Conservation (phyloP, 371 early-diverging fungal species). For the Dichotomocladium elegans region DNA sequence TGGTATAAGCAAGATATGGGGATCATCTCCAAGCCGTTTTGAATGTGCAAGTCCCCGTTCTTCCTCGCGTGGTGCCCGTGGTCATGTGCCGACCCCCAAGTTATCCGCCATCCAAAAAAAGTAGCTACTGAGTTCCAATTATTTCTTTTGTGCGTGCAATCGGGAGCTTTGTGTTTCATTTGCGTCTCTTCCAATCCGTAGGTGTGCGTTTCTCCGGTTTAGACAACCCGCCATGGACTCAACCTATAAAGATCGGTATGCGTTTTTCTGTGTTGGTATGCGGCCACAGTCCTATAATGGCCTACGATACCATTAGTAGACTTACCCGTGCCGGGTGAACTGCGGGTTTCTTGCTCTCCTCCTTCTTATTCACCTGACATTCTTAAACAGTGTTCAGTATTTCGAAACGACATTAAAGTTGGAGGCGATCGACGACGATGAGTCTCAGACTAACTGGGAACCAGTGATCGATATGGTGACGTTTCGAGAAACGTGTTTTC, state of each 20-base stretch:
- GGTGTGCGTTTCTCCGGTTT: not conserved
- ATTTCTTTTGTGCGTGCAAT: not conserved
- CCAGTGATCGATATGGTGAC: constrained; percentile 47
- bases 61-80: too few species aligned
- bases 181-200: not conserved
- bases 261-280: not conserved
- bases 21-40: too few species aligned
- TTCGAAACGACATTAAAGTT: constrained; percentile 30
- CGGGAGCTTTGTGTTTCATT: not conserved
- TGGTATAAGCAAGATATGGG: too few species aligned
- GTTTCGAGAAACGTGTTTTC: constrained; percentile 50
- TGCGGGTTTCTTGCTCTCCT: not conserved
- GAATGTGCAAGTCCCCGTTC: too few species aligned
- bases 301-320: not conserved
- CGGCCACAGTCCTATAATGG: too few species aligned
- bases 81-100: too few species aligned
- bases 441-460: constrained; percentile 19
- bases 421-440: constrained; percentile 17
- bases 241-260: constrained; percentile 39
- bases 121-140: not conserved
- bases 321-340: not conserved
- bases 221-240: constrained; percentile 25
- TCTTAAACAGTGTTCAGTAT: constrained; percentile 27
- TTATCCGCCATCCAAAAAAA: too few species aligned
- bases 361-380: not conserved